Evolutionary conservation across 176 grass and related monocot genomes (phyloP).

Genomic region (Zea mays): Zm-B73-REFERENCE-NAM-5.0 NC_050098.1:26882001-26882500

Average conservation of each 20-base stretch:
- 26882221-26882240: constrained; percentile 64
- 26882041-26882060: constrained; percentile 1
- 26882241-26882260: constrained; percentile 30
- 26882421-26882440: constrained; percentile 45
- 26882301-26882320: constrained; percentile 53
- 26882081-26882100: constrained; percentile 39
- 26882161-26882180: constrained; percentile 58
- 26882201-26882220: constrained; percentile 83
- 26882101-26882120: constrained; percentile 51
- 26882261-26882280: neutral
- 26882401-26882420: constrained; percentile 35
- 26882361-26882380: constrained; percentile 55
- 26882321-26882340: constrained; percentile 53
- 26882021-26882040: constrained; percentile 29
- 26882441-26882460: constrained; percentile 30
- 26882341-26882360: constrained; percentile 43
- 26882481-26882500: neutral
- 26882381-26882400: constrained; percentile 65
- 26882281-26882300: constrained; percentile 36
- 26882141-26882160: constrained; percentile 32
- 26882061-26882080: constrained; percentile 33
- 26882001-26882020: constrained; percentile 61
- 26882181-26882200: constrained; percentile 82
- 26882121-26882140: constrained; percentile 33
- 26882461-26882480: neutral